Evolutionary conservation across 2,329 filamentous ascomycete genomes (phyloP), one percentile per base, ranked within the genome.

Genomic region (Raffaelea arxii): DNA sequence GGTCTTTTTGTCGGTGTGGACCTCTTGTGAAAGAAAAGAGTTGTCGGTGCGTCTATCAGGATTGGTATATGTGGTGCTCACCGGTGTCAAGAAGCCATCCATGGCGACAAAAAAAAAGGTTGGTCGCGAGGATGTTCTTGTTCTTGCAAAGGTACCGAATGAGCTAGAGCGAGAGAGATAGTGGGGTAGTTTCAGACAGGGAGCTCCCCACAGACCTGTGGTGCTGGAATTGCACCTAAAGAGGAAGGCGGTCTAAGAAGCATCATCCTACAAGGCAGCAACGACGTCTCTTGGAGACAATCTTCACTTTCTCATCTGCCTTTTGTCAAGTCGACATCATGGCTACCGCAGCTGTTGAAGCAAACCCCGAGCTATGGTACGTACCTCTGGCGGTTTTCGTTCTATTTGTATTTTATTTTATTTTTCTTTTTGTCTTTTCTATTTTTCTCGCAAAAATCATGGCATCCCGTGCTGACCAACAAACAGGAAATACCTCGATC

Each of bases 401-500:
- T n/a, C n/a, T 7, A 43, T 22, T n/a, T 18, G 35, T 10, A 40
- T 16, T 38, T 4, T n/a, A 10, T 5, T 16, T 21, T 21, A 22
- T 21, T 21, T 39, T 39, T 22, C 6, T 22, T 9, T 22, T 11
- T 16, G 19, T 32, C 16, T 32, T 32, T 56, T 24, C 30, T 11
- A 9, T 32, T n/a, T 30, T 30, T 40, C 18, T 37, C 25, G 24
- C 16, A 43, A 18, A 18, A 37, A 22, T 3, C 19, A 19, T 6
- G 14, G 14, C 9, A 38, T 43, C 23, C 14, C 9, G n/a, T 14
- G 4, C n/a, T 45, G 32, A 6, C 35, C 10, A 11, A 25, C 22
- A 12, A 6, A 14, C 2, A 94, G 89, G 89, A 82, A 79, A 63
- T 83, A 94, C 62, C 76, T 97, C 48, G 81, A 97, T 65, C 82